Evolutionary conservation across 768 basidiomycete species (phyloP).

Genomic region (Mycena haematopus): DNA sequence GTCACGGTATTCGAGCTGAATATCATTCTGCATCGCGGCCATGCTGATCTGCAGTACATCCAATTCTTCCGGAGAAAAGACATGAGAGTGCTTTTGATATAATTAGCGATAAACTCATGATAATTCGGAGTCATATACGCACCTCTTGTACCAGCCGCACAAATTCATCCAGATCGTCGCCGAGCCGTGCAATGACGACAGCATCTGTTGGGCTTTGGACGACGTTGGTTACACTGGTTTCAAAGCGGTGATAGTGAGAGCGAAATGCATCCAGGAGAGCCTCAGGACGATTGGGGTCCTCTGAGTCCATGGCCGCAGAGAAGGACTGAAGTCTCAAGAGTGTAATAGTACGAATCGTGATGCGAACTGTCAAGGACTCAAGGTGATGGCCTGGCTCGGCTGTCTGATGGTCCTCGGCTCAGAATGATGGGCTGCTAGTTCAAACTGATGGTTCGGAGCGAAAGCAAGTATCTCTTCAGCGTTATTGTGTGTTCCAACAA

Average conservation of each 20-base stretch:
- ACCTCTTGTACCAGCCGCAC: not conserved
- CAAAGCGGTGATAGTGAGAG: not conserved
- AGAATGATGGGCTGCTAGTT: too few relatives aligned
- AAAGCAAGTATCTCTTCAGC: too few relatives aligned
- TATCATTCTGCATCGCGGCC: conserved; percentile 6
- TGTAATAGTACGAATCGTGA: too few relatives aligned
- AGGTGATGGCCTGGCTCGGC: too few relatives aligned
- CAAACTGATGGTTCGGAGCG: too few relatives aligned
- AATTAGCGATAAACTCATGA: too few relatives aligned
- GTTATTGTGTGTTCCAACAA: too few relatives aligned
- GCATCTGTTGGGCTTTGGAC: not conserved
- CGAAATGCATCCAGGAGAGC: not conserved
- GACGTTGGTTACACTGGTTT: not conserved
- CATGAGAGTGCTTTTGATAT: not conserved
- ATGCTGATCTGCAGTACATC: not conserved
- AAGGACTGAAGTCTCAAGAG: too few relatives aligned
- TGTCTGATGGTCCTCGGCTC: too few relatives aligned
- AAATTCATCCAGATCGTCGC: not conserved
- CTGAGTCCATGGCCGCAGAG: too few relatives aligned
- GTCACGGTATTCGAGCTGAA: conserved; percentile 7
- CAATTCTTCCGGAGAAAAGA: not conserved
- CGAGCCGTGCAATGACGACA: not conserved
- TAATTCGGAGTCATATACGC: not conserved
- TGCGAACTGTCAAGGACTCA: too few relatives aligned
- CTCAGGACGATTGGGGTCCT: too few relatives aligned